Percentiles rank a stretch among this genome's conserved stretches.
phyloP scores from a whole-genome alignment of 2,329 filamentous ascomycete genomes.

The Aspergillus intermedius region DNA sequence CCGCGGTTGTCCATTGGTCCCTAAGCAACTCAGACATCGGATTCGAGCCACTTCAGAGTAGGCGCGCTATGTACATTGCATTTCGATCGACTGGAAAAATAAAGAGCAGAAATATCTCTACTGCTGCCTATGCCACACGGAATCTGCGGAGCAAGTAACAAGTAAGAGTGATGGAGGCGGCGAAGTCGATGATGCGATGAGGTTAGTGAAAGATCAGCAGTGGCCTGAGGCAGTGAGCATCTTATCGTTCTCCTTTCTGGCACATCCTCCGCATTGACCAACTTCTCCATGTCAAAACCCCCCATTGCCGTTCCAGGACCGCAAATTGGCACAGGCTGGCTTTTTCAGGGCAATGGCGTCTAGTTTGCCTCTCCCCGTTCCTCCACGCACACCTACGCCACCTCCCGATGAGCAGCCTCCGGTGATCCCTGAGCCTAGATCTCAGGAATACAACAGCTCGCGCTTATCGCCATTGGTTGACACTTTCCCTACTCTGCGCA shows the following conservation, averaged over 20 bases:
- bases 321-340: not conserved
- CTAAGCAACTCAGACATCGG: constrained; percentile 19
- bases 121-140: not conserved
- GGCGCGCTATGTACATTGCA: constrained; percentile 17
- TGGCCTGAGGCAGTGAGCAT: constrained; percentile 14
- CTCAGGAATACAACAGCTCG: not conserved
- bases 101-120: not conserved
- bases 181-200: constrained; percentile 20
- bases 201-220: constrained; percentile 2
- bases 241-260: not conserved
- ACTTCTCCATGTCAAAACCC: constrained; percentile 1
- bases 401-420: constrained; percentile 46
- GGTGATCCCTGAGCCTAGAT: constrained; percentile 5
- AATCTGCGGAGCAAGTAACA: not conserved
- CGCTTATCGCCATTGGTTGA: constrained; percentile 42
- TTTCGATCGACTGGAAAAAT: constrained; percentile 13
- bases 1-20: constrained; percentile 43
- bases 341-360: constrained; percentile 47
- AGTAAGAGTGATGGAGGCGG: constrained; percentile 7
- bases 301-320: not conserved
- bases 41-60: constrained; percentile 12
- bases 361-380: constrained; percentile 52
- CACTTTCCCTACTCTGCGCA: constrained; percentile 26
- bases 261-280: not conserved
- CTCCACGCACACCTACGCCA: constrained; percentile 60